Base-by-base conservation (phyloP, 768 basidiomycete species). In the Russula brevipes region DNA sequence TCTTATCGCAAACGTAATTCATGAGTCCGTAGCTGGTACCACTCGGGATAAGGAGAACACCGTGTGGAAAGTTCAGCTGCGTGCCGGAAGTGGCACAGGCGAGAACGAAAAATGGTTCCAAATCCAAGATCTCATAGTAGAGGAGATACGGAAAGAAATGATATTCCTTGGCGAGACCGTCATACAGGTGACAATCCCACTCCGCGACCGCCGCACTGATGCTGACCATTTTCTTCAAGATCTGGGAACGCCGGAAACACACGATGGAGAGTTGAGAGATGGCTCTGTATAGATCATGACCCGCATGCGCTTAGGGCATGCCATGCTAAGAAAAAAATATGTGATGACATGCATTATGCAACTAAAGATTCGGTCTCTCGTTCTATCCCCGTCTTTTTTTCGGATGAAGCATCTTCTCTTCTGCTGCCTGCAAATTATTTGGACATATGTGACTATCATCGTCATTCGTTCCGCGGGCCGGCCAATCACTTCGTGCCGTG, bases 141-240 rank as follows among this genome's bases (percentile, higher is more conserved):
- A 94, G 72, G 95, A 98, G 71, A 90, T 92, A n/a, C 80, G 94
- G 62, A 93, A 91, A 74, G 94, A 97, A 72, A 94, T 99, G 92
- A 96, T 99, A 58, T 94, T 97, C 73, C 78, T 99, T 41, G 96
- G 95, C 33, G 97, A 98, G 74, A 92, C 89, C n/a, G 88, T 96
- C 38, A 77, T 99, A 55, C 97, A 99, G 83, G 94, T 94, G 53
- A 36, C 14, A 53, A 51, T 16, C 16, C 19, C 35, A 42, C n/a
- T 59, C 17, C 65, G 33, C 30, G 36, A 24, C 63, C 47, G 60
- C 61, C 65, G 35, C 31, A 3, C 31, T 50, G n/a, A 39, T 17
- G 14, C 61, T 51, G 31, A 60, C 55, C 11, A 41, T 52, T 30
- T 5, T 31, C 54, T 14, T 61, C 36, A 63, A 66, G 51, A 60